These are phyloP conservation scores for Cystofilobasidium ferigula DNA, from an alignment of 768 basidiomycete genomes.

Conservation along the genomic window DNA sequence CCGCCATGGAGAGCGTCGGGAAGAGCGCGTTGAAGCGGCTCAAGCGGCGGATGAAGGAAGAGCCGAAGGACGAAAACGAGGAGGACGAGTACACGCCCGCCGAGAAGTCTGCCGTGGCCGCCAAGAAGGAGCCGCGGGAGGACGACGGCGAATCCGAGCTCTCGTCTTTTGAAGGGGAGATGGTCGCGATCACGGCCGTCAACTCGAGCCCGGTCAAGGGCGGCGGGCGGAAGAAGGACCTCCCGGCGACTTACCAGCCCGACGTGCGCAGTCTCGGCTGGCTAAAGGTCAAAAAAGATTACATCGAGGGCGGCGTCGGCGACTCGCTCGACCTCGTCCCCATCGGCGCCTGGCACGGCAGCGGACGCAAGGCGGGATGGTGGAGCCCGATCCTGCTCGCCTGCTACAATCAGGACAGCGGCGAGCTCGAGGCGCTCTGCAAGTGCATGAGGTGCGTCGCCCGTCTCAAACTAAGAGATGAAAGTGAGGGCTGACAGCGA, in stretches of 20 bases:
- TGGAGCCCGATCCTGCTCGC: constrained; percentile 21
- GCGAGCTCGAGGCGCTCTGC: constrained; percentile 62
- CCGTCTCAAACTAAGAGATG: constrained; percentile 5
- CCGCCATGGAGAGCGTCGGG: constrained; percentile 42
- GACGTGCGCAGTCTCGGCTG: constrained; percentile 78
- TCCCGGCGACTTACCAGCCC: constrained; percentile 77
- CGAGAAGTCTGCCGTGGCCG: constrained; percentile 18
- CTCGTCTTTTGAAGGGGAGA: background rate
- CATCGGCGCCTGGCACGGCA: constrained; percentile 71
- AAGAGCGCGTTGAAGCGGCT: constrained; percentile 17
- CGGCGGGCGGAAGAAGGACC: constrained; percentile 48
- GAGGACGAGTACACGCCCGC: constrained; percentile 28
- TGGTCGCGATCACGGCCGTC: constrained; percentile 29
- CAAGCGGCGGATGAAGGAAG: constrained; percentile 19
- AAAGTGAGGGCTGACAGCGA: background rate
- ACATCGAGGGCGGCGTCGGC: constrained; percentile 59
- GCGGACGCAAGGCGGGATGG: constrained; percentile 42
- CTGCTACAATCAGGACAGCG: constrained; percentile 52
- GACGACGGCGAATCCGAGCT: constrained; percentile 27
- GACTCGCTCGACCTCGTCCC: constrained; percentile 50
- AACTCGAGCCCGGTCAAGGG: constrained; percentile 13
- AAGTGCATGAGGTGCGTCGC: constrained; percentile 51
- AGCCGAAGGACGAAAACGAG: constrained; percentile 15
- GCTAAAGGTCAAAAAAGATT: constrained; percentile 89
- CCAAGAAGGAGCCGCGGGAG: constrained; percentile 26